Conservation (phyloP, 2,329 filamentous ascomycete species). For the Parafenestella ontariensis region DNA sequence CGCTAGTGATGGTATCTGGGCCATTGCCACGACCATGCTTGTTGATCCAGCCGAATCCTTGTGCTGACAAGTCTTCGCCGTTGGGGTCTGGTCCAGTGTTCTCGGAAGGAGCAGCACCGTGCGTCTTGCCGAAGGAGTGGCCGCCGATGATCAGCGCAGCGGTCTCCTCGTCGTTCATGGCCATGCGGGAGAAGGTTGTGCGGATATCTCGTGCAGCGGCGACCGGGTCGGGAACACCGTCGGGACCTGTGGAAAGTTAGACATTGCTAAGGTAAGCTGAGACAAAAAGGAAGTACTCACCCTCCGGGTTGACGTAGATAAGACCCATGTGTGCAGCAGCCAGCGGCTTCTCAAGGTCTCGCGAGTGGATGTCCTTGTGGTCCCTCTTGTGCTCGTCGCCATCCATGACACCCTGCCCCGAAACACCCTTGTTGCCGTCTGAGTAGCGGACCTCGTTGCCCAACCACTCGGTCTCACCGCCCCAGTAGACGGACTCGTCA, state of each 20-base stretch:
- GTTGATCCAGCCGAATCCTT: constrained; percentile 78
- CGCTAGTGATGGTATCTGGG: constrained; percentile 75
- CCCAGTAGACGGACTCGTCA: constrained; percentile 80
- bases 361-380: constrained; percentile 53
- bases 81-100: constrained; percentile 73
- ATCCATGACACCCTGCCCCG: constrained; percentile 48
- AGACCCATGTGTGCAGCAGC: constrained; percentile 76
- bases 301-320: constrained; percentile 82
- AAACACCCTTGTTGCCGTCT: constrained; percentile 57
- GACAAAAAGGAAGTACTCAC: constrained; percentile 7
- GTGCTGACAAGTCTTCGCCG: constrained; percentile 67
- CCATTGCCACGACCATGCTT: constrained; percentile 70
- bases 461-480: constrained; percentile 75
- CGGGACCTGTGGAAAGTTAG: constrained; percentile 60
- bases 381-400: constrained; percentile 42
- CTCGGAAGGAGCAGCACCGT: constrained; percentile 71
- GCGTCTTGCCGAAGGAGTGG: constrained; percentile 81
- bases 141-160: constrained; percentile 80
- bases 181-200: constrained; percentile 78
- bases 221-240: constrained; percentile 73
- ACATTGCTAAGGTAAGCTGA: not conserved
- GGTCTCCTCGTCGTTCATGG: constrained; percentile 83
- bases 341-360: constrained; percentile 72
- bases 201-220: constrained; percentile 76
- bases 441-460: constrained; percentile 75